phyloP scores from a whole-genome alignment of 148 eudicot species.

The Drosera capensis region DNA sequence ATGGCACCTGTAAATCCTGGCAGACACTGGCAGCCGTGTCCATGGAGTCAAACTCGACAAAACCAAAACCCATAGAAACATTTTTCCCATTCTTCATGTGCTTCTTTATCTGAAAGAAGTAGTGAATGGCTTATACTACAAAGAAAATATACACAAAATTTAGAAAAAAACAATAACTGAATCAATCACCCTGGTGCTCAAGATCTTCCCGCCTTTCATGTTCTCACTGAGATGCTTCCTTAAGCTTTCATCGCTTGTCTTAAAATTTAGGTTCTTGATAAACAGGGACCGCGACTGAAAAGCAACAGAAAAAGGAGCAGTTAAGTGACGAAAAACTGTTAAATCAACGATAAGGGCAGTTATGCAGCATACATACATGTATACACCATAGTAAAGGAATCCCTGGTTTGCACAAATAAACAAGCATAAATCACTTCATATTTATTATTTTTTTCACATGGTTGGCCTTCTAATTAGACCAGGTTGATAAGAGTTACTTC shows the following conservation, averaged over 20 bases:
- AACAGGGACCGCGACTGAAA: conserved; percentile 79
- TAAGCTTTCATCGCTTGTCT: conserved; percentile 56
- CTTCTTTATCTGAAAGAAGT: conserved; percentile 52
- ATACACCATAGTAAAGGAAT: too few relatives aligned
- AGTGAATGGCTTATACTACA: not conserved
- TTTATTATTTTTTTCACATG: too few relatives aligned
- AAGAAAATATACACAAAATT: not conserved
- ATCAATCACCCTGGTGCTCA: conserved; percentile 78
- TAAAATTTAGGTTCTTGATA: conserved; percentile 90
- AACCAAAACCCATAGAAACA: conserved; percentile 86
- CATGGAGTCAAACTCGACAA: conserved; percentile 76
- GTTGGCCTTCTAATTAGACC: too few relatives aligned
- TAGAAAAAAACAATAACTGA: too few relatives aligned
- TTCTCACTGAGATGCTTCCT: conserved; percentile 56
- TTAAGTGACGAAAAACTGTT: not conserved
- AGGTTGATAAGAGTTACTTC: too few relatives aligned
- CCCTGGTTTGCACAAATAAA: too few relatives aligned
- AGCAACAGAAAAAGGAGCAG: too few relatives aligned
- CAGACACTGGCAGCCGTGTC: conserved; percentile 64
- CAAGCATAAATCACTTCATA: too few relatives aligned
- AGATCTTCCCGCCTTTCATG: conserved; percentile 52
- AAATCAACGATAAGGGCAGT: not conserved
- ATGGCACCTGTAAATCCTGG: conserved; percentile 80
- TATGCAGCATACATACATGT: too few relatives aligned
- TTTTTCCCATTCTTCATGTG: conserved; percentile 72